A percentile compares a stretch with the other conserved stretches of the same genome.
Evolutionary conservation across 1,284 basidiomycete genomes (phyloP).

Genomic region (Pseudozyma tsukubaensis): DNA sequence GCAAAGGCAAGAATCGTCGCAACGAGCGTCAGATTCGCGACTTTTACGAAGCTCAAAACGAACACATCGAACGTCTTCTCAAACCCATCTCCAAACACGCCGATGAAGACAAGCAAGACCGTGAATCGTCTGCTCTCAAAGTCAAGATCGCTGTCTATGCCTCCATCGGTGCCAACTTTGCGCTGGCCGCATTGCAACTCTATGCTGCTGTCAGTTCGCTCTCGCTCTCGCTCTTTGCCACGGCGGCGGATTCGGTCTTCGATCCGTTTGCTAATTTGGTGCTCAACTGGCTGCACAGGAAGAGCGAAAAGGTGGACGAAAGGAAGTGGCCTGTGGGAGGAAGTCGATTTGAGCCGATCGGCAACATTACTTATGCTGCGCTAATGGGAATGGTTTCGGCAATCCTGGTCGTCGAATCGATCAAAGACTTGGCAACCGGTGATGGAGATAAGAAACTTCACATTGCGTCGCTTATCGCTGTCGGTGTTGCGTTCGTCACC

Average conservation of each 20-base stretch:
- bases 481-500: slow-evolving; percentile 82
- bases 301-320: slow-evolving; percentile 78
- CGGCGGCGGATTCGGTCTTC: slow-evolving; percentile 87
- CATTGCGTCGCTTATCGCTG: slow-evolving; percentile 83
- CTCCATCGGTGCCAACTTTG: slow-evolving; percentile 80
- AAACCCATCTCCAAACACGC: slow-evolving; percentile 90
- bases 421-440: slow-evolving; percentile 77
- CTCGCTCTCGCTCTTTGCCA: slow-evolving; percentile 89
- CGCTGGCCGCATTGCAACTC: slow-evolving; percentile 71
- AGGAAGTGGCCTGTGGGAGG: slow-evolving; percentile 94
- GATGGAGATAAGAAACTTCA: slow-evolving; percentile 78
- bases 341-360: slow-evolving; percentile 79
- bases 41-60: slow-evolving; percentile 86
- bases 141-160: slow-evolving; percentile 84
- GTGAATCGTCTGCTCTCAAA: slow-evolving; percentile 74
- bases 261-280: slow-evolving; percentile 89
- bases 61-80: slow-evolving; percentile 83
- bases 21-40: slow-evolving; percentile 72
- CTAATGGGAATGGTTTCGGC: slow-evolving; percentile 88
- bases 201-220: slow-evolving; percentile 85
- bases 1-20: slow-evolving; percentile 65
- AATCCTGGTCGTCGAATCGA: slow-evolving; percentile 85
- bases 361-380: slow-evolving; percentile 76
- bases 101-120: slow-evolving; percentile 77
- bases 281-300: slow-evolving; percentile 83